Percentiles rank a stretch among this genome's conserved stretches.
phyloP scores from a whole-genome alignment of 306 rosid genomes.

The Heteromeles arbutifolia region DNA sequence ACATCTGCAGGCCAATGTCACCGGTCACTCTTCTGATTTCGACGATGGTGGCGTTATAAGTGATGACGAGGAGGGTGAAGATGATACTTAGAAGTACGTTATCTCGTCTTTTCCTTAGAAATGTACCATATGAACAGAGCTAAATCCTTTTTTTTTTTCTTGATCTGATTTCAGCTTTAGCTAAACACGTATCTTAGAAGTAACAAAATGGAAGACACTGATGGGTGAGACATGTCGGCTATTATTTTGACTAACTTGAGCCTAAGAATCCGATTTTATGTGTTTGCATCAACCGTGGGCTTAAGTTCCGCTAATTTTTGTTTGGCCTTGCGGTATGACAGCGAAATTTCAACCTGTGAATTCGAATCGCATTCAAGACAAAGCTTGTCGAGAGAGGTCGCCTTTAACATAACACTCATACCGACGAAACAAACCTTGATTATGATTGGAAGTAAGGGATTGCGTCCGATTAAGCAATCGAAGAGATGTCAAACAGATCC shows the following conservation, averaged over 20 bases:
- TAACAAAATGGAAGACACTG: not conserved
- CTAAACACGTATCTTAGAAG: not conserved
- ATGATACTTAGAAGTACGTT: conserved; percentile 26
- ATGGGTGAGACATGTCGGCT: not conserved
- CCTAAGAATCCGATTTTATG: conserved; percentile 7
- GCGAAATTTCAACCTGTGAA: not conserved
- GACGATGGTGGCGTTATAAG: conserved; percentile 31
- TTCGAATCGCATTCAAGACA: not conserved
- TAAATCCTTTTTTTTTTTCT: too few species aligned
- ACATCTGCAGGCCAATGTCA: conserved; percentile 26
- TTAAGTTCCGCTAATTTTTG: too few species aligned
- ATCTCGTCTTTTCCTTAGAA: not conserved
- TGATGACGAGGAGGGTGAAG: conserved; percentile 22
- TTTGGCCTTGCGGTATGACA: not conserved
- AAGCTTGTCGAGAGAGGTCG: not conserved
- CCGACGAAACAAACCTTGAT: not conserved
- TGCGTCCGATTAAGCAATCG: not conserved
- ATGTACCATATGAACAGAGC: not conserved
- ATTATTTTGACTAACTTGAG: not conserved
- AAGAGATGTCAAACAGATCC: not conserved
- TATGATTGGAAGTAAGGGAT: not conserved
- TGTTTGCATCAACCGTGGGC: not conserved
- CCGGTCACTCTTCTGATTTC: conserved; percentile 14
- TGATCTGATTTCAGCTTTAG: not conserved
- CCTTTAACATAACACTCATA: not conserved